Percentiles rank a stretch among this genome's conserved stretches.
These are phyloP conservation scores for Nigrograna mackinnonii DNA, from an alignment of 2,329 filamentous ascomycete genomes.

Conservation along the genomic window DNA sequence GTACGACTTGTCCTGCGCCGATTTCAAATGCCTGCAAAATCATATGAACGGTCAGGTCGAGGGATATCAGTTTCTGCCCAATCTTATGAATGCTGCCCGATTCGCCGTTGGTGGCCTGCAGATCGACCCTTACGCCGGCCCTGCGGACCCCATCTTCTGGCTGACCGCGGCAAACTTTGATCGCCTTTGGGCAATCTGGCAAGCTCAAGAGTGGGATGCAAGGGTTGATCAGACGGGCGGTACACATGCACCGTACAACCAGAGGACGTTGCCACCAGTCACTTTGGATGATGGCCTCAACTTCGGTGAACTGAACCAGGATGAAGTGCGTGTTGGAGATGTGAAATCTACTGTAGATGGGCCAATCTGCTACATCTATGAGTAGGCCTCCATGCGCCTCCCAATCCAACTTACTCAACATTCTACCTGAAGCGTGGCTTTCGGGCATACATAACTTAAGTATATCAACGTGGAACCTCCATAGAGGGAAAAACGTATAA, in stretches of 20 bases:
- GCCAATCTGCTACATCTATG: background rate
- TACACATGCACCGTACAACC: background rate
- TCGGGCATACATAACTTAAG: no score
- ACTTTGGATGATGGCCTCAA: background rate
- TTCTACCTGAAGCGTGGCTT: no score
- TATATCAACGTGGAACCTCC: no score
- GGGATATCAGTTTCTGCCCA: background rate
- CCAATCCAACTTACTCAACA: no score
- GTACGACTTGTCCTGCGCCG: slow-evolving; percentile 1
- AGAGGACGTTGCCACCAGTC: background rate
- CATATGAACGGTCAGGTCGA: background rate
- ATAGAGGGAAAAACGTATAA: no score
- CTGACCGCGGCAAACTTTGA: slow-evolving; percentile 2
- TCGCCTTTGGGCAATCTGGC: slow-evolving; percentile 4
- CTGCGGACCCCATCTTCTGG: slow-evolving; percentile 2
- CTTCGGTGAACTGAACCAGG: background rate
- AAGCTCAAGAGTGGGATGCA: background rate
- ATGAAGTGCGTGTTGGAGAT: background rate
- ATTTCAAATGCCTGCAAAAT: slow-evolving; percentile 1
- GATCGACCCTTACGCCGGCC: slow-evolving; percentile 1
- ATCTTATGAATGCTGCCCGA: background rate
- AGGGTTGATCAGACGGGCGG: background rate
- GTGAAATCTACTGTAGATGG: background rate
- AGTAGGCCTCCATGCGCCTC: no score
- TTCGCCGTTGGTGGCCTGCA: slow-evolving; percentile 2